A percentile compares a stretch with the other conserved stretches of the same genome.
phyloP scores from a whole-genome alignment of 352 stramenopile species.

The Lagenidium sp. region DNA sequence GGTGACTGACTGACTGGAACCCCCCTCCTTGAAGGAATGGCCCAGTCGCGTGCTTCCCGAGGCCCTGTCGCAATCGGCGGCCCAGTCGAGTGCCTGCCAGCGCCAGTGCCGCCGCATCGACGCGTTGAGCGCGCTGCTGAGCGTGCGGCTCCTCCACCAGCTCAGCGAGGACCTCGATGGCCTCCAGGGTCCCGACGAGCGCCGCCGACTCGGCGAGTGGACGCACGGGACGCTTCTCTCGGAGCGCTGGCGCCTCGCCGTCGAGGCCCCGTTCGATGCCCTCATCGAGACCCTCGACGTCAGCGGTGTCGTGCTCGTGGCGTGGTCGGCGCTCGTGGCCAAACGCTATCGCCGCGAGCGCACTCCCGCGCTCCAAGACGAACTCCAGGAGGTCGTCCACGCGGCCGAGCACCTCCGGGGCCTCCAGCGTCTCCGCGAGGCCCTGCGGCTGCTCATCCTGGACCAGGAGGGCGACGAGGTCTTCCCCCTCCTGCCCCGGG shows the following conservation, averaged over 20 bases:
- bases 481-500: too few relatives aligned
- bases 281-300: conserved; percentile 15
- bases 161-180: conserved; percentile 1
- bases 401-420: conserved; percentile 29
- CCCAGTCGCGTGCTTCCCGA: conserved; percentile 12
- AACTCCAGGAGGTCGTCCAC: conserved; percentile 32
- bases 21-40: conserved; percentile 6
- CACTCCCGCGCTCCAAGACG: conserved; percentile 3
- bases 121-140: conserved; percentile 6
- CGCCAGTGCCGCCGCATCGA: conserved; percentile 7
- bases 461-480: conserved; percentile 6
- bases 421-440: conserved; percentile 44
- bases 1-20: too few relatives aligned
- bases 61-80: conserved; percentile 13
- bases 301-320: conserved; percentile 37
- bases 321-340: conserved; percentile 43
- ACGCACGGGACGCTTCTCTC: conserved; percentile 5
- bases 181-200: neutral
- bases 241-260: conserved; percentile 6
- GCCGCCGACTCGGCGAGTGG: conserved; percentile 2
- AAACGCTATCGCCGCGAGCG: conserved; percentile 16
- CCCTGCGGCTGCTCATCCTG: conserved; percentile 37
- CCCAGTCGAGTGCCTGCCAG: conserved; percentile 6
- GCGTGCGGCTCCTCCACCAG: conserved; percentile 9
- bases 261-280: conserved; percentile 9